These are phyloP conservation scores for Mycosarcoma mackinlayi DNA, from an alignment of 1,284 basidiomycete species.

Conservation along the genomic window DNA sequence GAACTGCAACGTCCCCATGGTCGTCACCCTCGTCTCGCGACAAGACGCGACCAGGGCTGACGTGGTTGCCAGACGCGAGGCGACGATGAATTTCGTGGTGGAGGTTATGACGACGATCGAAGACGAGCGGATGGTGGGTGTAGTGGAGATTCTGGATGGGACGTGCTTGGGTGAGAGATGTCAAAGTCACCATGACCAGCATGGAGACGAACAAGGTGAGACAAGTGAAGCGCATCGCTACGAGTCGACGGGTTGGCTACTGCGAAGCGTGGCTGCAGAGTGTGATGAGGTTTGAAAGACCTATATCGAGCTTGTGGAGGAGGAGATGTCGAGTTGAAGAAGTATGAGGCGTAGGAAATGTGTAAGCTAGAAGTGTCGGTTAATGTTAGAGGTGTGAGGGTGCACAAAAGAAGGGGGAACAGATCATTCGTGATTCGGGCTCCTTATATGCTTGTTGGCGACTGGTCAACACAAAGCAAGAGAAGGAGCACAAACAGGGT, in stretches of 20 bases:
- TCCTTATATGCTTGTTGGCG: slow-evolving; percentile 4
- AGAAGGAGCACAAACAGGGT: too few species aligned
- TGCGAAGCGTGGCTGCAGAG: too few species aligned
- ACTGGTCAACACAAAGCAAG: neutral
- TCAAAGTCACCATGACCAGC: slow-evolving; percentile 9
- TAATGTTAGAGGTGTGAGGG: neutral
- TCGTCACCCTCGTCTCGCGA: slow-evolving; percentile 5
- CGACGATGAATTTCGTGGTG: neutral
- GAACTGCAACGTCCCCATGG: slow-evolving; percentile 9
- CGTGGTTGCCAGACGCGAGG: neutral
- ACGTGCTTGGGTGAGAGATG: neutral
- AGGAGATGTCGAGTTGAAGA: neutral
- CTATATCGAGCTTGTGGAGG: neutral
- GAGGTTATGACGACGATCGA: neutral
- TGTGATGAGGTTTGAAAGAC: neutral
- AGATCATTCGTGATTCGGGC: neutral
- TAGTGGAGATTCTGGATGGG: slow-evolving; percentile 1
- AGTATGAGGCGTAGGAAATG: neutral
- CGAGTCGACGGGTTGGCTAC: too few species aligned
- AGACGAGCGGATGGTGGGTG: neutral
- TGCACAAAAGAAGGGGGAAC: too few species aligned
- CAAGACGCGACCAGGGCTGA: neutral
- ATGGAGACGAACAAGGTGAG: slow-evolving; percentile 5
- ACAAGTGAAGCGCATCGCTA: neutral
- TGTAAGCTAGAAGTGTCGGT: too few species aligned